A percentile compares a stretch with the other conserved stretches of the same genome.
These are phyloP conservation scores for Sporobolomyces pararoseus DNA, from an alignment of 768 basidiomycete genomes.

Conservation along the genomic window DNA sequence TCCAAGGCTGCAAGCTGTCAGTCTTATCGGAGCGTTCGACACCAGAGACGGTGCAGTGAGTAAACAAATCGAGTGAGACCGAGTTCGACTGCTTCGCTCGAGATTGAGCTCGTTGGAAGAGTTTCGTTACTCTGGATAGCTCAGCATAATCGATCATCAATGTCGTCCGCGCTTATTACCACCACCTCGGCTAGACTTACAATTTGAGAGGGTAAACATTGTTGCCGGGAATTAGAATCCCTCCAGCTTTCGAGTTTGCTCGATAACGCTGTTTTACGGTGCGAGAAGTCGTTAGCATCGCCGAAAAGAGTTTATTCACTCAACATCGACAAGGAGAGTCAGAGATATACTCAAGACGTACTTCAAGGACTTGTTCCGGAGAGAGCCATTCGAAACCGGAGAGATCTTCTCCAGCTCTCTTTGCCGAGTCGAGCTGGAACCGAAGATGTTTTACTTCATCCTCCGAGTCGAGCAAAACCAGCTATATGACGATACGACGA, in stretches of 20 bases:
- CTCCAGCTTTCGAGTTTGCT: conserved; percentile 56
- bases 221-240: conserved; percentile 56
- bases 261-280: conserved; percentile 7
- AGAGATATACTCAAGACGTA: conserved; percentile 46
- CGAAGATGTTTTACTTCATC: conserved; percentile 40
- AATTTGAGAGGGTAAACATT: conserved; percentile 73
- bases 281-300: not conserved
- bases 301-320: not conserved
- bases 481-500: conserved; percentile 20
- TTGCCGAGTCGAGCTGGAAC: conserved; percentile 59
- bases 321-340: too few relatives aligned
- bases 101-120: conserved; percentile 28
- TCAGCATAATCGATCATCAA: too few relatives aligned
- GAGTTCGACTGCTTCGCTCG: not conserved
- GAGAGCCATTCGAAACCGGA: conserved; percentile 54
- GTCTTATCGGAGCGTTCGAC: conserved; percentile 39
- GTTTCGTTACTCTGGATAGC: conserved; percentile 31
- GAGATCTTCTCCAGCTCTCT: conserved; percentile 56
- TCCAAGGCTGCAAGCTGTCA: conserved; percentile 53
- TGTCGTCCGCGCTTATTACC: too few relatives aligned
- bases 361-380: conserved; percentile 55
- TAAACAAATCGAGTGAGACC: conserved; percentile 59
- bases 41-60: conserved; percentile 64
- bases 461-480: conserved; percentile 55
- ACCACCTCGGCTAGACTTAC: too few relatives aligned